These are phyloP conservation scores for Atkinsonella texensis DNA, from an alignment of 2,329 filamentous ascomycete genomes.

Conservation along the genomic window DNA sequence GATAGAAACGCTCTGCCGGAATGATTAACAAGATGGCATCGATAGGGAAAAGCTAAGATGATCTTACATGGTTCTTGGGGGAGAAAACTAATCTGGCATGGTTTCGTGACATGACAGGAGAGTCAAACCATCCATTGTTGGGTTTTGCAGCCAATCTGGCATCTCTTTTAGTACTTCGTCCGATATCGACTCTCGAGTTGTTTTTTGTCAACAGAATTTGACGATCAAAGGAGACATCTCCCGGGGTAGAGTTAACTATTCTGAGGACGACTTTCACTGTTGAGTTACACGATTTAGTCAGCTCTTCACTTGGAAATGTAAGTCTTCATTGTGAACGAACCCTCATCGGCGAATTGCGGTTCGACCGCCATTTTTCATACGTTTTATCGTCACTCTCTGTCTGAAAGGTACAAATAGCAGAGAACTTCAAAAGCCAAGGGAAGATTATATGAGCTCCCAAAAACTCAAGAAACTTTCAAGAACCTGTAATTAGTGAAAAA, in stretches of 20 bases:
- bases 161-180: constrained; percentile 32
- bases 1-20: constrained; percentile 29
- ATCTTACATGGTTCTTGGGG: constrained; percentile 29
- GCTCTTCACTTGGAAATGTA: not conserved
- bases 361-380: constrained; percentile 1
- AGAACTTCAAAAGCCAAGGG: too few relatives aligned
- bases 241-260: constrained; percentile 11
- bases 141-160: constrained; percentile 18
- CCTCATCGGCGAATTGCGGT: constrained; percentile 6
- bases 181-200: constrained; percentile 22
- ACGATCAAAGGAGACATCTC: constrained; percentile 15
- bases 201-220: constrained; percentile 20
- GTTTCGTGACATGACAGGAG: constrained; percentile 57
- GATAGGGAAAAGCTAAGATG: not conserved
- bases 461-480: too few relatives aligned
- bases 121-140: constrained; percentile 57
- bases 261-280: constrained; percentile 21
- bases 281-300: not conserved
- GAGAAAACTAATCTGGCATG: constrained; percentile 46
- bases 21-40: constrained; percentile 10
- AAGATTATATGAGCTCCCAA: too few relatives aligned
- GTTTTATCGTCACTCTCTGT: too few relatives aligned
- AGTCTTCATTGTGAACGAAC: constrained; percentile 1
- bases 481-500: too few relatives aligned
- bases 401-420: not conserved